Base-by-base conservation (phyloP, 2,329 filamentous ascomycete species). In the Amauroascus niger region DNA sequence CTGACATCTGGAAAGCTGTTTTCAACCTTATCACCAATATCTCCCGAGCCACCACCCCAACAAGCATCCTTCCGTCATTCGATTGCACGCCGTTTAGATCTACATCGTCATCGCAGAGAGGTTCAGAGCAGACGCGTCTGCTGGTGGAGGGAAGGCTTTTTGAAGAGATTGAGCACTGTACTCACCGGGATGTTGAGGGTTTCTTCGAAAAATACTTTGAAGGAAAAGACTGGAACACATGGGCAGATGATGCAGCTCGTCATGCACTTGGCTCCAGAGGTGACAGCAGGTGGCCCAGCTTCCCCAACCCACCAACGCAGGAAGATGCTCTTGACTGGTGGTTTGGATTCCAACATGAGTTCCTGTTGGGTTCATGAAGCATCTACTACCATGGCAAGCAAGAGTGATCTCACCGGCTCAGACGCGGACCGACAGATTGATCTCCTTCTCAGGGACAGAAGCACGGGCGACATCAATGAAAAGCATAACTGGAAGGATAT, bases 171-270 rank as follows among this genome's bases (percentile, higher is more conserved):
- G 5, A 30, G 4, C 5, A 30, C 26, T 30, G 26, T 30, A 30
- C 26, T 5, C 9, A 5, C 26, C 26, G 26, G 9, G 26, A 9
- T 30, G 26, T 55, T 52, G 51, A 54, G 14, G 60, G 59, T 2
- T 57, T 60, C 49, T 58, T 58, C 33, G 40, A 32, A 6, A 62
- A 62, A 35, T 61, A 62, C 49, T 62, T 61, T 52, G 52, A 60
- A 33, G 54, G 54, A 33, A 61, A 59, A 53, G 43, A 55, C 46
- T 61, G 58, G 59, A 57, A 39, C 14, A 8, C 51, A n/a, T 40
- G 44, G 41, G 52, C 35, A 39, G 30, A 48, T 32, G 52, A 49
- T 39, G 41, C 52, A n/a, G 51, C 44, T 49, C 11, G 47, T 45
- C 22, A 7, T 3, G 43, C 50, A 20, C 11, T 52, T 37, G 48